These are phyloP conservation scores for Moniliella sp. DNA, from an alignment of 1,284 basidiomycete genomes.

Conservation along the genomic window DNA sequence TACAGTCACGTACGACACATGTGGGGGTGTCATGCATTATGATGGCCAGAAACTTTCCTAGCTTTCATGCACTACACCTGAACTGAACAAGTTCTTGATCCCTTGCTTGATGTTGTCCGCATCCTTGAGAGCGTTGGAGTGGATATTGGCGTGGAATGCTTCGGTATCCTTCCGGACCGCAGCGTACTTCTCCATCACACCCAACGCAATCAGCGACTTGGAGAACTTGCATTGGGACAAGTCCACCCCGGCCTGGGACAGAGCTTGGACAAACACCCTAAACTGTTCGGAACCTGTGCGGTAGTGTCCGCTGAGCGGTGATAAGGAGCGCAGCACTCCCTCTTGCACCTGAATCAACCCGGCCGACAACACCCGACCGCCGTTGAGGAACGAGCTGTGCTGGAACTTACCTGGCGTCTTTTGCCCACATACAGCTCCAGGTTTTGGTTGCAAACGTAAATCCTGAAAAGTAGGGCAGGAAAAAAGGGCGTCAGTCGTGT, in stretches of 20 bases:
- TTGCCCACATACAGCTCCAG: conserved; percentile 20
- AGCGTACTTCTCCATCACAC: no score
- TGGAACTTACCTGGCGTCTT: conserved; percentile 25
- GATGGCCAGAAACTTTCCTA: no score
- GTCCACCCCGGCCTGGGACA: conserved; percentile 13
- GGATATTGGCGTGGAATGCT: no score
- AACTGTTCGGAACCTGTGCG: conserved; percentile 16
- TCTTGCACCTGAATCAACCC: conserved; percentile 16
- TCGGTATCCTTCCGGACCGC: no score
- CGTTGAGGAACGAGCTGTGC: conserved; percentile 18
- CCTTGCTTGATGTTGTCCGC: no score
- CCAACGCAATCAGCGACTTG: no score
- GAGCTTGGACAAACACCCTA: conserved; percentile 14
- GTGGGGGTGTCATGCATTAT: no score
- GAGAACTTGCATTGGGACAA: no score
- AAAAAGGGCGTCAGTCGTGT: background rate
- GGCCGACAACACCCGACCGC: conserved; percentile 13
- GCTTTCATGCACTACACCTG: no score
- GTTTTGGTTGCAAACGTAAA: conserved; percentile 22
- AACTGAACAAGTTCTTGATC: no score
- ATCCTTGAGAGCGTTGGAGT: no score
- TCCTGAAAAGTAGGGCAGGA: conserved; percentile 12
- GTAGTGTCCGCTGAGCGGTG: conserved; percentile 19
- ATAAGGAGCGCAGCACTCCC: conserved; percentile 11
- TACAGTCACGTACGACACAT: no score